Evolutionary conservation across 257 asterid genomes (phyloP), one percentile per base, ranked within the genome.

Genomic region (Hygrophila difformis): DNA sequence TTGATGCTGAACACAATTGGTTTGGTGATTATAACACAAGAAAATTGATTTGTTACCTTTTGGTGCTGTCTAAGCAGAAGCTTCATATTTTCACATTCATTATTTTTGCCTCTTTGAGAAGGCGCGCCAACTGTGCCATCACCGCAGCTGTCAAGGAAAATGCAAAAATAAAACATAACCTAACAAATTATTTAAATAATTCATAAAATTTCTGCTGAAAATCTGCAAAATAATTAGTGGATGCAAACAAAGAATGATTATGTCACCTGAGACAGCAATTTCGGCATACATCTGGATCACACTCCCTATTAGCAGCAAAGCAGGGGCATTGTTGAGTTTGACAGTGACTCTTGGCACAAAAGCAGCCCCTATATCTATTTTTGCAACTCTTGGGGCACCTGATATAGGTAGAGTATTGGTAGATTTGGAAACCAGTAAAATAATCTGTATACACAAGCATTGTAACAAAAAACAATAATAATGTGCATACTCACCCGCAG

Each of bases 241-340:
- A 58, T 40, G 22, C 31, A 5, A 26, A 3, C 31, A 26, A 26
- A 26, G 31, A 5, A 26, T 26, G 31, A 47, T 20, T 6, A 61
- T 36, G 63, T 66, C 70, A 91, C 98, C 95, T 66, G 66, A 91
- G 74, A 95, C 95, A 86, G 71, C 96, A 86, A 70, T 82, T 86
- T 44, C 96, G 86, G 74, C 96, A 91, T 57, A 91, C 94, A 74
- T 91, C 99, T 52, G 96, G 93, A 56, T 91, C 94, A 29, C 95
- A 86, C 72, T 91, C 96, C 72, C 96, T 70, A 51, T 64, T 79
- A 39, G 94, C 96, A 66, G 95, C 96, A 76, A 91, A 91, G 62
- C 99, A 91, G 7, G 99, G 95, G 51, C 96, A 91, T 57, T 86
- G 99, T 45, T 94, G 93, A 65, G 96, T 91, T 60, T 94, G 81